A percentile compares a stretch with the other conserved stretches of the same genome.
These are phyloP conservation scores for Paspalum notatum DNA, from an alignment of 176 grass and related monocot species.

Conservation along the genomic window DNA sequence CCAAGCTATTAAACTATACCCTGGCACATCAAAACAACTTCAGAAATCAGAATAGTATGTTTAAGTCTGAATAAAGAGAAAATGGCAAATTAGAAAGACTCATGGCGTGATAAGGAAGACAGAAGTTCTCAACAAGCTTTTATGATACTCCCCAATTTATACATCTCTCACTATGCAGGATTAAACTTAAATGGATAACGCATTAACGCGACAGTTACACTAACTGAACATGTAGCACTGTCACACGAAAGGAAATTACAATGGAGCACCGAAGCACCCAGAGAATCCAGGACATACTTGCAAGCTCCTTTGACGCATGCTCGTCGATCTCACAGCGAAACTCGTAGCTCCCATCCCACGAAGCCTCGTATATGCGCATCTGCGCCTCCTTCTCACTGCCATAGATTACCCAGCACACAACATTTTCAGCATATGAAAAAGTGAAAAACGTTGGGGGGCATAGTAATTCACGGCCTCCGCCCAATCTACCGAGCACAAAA, in stretches of 20 bases:
- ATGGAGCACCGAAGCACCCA: background rate
- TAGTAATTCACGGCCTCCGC: no score
- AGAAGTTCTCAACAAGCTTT: background rate
- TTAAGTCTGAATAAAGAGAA: background rate
- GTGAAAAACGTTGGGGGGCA: background rate
- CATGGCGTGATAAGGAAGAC: background rate
- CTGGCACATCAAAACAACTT: background rate
- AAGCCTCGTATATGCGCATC: slow-evolving; percentile 79
- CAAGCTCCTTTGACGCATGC: slow-evolving; percentile 56
- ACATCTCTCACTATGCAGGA: slow-evolving; percentile 10
- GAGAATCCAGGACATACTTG: slow-evolving; percentile 51
- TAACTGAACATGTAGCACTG: slow-evolving; percentile 9
- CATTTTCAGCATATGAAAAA: background rate
- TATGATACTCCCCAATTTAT: background rate
- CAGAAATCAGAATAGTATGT: background rate
- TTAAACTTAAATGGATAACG: background rate
- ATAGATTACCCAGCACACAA: background rate
- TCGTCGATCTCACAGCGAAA: slow-evolving; percentile 82
- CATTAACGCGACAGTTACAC: background rate
- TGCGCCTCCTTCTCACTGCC: slow-evolving; percentile 73
- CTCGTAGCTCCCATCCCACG: slow-evolving; percentile 60
- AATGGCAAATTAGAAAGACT: background rate
- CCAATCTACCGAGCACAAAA: background rate
- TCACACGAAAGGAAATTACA: background rate
- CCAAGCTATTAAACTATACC: background rate